phyloP scores from a whole-genome alignment of 208 protist species.

The Acanthamoeba royreba region DNA sequence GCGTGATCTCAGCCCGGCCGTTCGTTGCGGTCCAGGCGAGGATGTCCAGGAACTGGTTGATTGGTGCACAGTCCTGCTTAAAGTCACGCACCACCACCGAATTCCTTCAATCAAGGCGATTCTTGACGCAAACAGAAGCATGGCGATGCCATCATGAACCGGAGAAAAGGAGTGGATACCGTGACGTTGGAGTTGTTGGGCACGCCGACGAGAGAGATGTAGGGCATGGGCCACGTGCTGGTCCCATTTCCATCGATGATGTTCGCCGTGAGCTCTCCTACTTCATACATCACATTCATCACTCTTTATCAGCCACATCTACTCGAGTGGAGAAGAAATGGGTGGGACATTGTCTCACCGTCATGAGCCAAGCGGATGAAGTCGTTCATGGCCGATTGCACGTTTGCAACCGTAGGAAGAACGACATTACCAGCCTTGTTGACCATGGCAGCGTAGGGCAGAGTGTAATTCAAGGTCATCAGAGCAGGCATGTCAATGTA shows the following conservation, averaged over 20 bases:
- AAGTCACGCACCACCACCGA: neutral
- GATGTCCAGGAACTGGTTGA: neutral
- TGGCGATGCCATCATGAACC: neutral
- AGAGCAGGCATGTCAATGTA: neutral
- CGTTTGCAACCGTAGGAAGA: neutral
- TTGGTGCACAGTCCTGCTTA: neutral
- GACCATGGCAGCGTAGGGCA: neutral
- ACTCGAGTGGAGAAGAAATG: too few relatives aligned
- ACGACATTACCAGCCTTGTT: neutral
- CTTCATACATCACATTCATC: too few relatives aligned
- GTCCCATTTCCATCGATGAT: neutral
- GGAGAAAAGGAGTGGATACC: neutral
- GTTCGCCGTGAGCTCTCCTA: neutral
- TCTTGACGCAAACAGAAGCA: neutral
- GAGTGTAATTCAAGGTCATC: neutral
- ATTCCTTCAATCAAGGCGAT: neutral
- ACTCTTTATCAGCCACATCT: too few relatives aligned
- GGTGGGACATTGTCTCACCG: too few relatives aligned
- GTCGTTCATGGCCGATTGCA: slow-evolving; percentile 26
- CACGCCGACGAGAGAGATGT: neutral
- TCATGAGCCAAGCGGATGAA: neutral
- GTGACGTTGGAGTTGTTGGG: neutral
- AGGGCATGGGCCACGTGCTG: neutral
- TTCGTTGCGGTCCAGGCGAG: neutral
- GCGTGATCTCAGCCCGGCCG: neutral